phyloP scores from a whole-genome alignment of 2,329 filamentous ascomycete genomes.

The Acrocalymma vagum region DNA sequence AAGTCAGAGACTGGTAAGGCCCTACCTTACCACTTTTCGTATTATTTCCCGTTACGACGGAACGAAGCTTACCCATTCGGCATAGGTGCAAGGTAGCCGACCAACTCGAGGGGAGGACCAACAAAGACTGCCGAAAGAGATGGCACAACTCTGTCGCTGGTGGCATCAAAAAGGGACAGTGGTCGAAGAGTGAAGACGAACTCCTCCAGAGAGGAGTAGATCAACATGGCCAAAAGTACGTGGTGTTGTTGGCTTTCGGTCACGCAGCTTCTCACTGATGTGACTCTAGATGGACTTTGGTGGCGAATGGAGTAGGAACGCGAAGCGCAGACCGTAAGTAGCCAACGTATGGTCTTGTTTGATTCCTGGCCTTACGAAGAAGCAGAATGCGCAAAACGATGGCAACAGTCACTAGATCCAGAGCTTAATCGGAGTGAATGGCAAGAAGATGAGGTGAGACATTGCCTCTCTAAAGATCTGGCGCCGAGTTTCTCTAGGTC shows the following conservation, averaged over 20 bases:
- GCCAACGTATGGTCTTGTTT: not conserved
- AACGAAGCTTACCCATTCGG: not conserved
- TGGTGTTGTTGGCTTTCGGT: not conserved
- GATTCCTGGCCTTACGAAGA: conserved; percentile 8
- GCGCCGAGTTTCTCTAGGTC: conserved; percentile 7
- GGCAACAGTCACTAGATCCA: conserved; percentile 56
- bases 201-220: conserved; percentile 44
- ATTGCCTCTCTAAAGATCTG: not conserved
- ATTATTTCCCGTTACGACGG: not conserved
- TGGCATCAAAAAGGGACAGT: conserved; percentile 52
- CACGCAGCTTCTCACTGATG: conserved; percentile 2
- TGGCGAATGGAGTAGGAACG: conserved; percentile 49
- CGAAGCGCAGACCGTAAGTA: conserved; percentile 52
- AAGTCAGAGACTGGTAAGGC: conserved; percentile 39
- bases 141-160: conserved; percentile 51
- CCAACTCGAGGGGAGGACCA: conserved; percentile 49
- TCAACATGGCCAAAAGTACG: conserved; percentile 47
- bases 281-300: conserved; percentile 51
- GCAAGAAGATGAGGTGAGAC: conserved; percentile 44
- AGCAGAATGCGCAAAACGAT: conserved; percentile 58
- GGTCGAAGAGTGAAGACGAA: conserved; percentile 48
- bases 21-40: not conserved
- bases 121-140: conserved; percentile 57
- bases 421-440: conserved; percentile 51
- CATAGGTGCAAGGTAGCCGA: conserved; percentile 46